phyloP scores from a whole-genome alignment of 2,329 filamentous ascomycete species.

The Neofusicoccum sp. region DNA sequence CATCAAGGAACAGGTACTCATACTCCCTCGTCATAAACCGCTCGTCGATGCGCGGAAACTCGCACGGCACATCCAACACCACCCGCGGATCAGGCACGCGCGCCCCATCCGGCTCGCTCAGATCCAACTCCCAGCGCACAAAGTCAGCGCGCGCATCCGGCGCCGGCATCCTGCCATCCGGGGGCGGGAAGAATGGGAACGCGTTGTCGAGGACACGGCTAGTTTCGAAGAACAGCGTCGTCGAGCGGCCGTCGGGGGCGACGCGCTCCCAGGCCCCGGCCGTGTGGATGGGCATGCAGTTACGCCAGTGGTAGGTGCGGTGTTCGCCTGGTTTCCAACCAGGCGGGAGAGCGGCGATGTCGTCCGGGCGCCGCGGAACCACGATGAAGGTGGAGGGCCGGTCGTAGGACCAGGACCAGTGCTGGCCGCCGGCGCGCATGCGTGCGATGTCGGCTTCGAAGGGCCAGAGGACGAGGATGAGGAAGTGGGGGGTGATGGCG shows the following conservation, averaged over 20 bases:
- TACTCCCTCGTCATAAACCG: slow-evolving; percentile 36
- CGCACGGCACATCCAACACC: slow-evolving; percentile 34
- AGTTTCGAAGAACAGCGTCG: slow-evolving; percentile 30
- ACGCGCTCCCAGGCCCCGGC: slow-evolving; percentile 37
- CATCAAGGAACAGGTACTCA: slow-evolving; percentile 31
- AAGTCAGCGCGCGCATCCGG: slow-evolving; percentile 35
- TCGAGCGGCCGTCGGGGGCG: slow-evolving; percentile 22
- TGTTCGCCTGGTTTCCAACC: slow-evolving; percentile 21
- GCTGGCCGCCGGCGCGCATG: slow-evolving; percentile 30
- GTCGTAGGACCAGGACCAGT: slow-evolving; percentile 31
- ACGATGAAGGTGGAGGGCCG: slow-evolving; percentile 27
- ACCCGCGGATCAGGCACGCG: slow-evolving; percentile 30
- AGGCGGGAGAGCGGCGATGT: not conserved
- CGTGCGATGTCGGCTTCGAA: slow-evolving; percentile 28
- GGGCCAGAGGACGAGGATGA: slow-evolving; percentile 31
- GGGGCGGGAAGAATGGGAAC: slow-evolving; percentile 35
- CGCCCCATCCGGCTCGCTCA: slow-evolving; percentile 22
- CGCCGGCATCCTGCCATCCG: slow-evolving; percentile 28
- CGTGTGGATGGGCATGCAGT: slow-evolving; percentile 36
- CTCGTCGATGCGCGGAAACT: slow-evolving; percentile 44
- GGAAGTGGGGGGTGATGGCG: slow-evolving; percentile 30
- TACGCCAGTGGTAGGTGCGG: slow-evolving; percentile 22
- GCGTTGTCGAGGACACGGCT: slow-evolving; percentile 34
- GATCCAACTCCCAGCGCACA: slow-evolving; percentile 38
- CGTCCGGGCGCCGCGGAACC: slow-evolving; percentile 22